phyloP scores from a whole-genome alignment of 2,329 filamentous ascomycete genomes.

The Colletotrichum sp. region DNA sequence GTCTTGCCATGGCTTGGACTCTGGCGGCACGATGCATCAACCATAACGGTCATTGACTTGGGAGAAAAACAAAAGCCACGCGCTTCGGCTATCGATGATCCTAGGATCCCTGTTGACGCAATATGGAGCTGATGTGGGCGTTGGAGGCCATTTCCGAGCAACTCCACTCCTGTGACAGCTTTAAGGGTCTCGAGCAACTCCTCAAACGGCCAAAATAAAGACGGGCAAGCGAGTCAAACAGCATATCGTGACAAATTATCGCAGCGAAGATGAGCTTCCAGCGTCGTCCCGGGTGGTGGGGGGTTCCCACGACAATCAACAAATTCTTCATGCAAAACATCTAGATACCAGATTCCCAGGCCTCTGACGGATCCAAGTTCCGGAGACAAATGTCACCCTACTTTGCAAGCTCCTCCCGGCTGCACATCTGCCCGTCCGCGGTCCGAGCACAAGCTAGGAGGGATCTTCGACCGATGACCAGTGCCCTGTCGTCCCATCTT shows the following conservation, averaged over 20 bases:
- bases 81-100: background rate
- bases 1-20: background rate
- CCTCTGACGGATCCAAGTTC: background rate
- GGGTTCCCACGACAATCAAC: background rate
- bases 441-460: conserved; percentile 9
- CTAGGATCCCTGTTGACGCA: background rate
- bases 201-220: background rate
- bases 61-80: background rate
- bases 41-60: background rate
- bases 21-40: background rate
- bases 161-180: background rate
- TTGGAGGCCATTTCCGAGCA: background rate
- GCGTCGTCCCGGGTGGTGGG: background rate
- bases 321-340: background rate
- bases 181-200: background rate
- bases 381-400: conserved; percentile 2
- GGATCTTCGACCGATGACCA: background rate
- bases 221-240: background rate
- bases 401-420: conserved; percentile 3
- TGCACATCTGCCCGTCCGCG: background rate
- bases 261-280: background rate
- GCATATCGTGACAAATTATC: background rate
- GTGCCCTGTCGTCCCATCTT: conserved; percentile 3
- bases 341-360: background rate
- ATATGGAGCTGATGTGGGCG: background rate